Evolutionary conservation across 1,284 basidiomycete genomes (phyloP), one percentile per base, ranked within the genome.

Genomic region (Rhodotorula sp.): DNA sequence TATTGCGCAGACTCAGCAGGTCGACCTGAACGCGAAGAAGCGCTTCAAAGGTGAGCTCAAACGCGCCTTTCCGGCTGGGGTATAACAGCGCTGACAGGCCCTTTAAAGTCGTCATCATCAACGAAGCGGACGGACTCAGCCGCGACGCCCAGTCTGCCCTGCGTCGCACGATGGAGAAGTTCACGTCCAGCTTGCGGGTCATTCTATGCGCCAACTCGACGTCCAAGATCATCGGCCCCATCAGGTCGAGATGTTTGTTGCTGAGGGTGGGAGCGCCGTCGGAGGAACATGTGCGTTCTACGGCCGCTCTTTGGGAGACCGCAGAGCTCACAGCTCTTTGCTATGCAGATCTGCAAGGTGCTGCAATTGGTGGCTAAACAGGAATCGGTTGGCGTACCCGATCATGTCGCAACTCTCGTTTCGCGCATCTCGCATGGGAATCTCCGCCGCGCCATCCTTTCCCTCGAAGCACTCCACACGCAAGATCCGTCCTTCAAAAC

Each of bases 121-220:
- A 99, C 77, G 95, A 98, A 81, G 96, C 95, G 0, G 95, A 99
- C 80, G 88, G 91, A 0, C 85, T 99, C 57, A 89, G 92, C 20
- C 88, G 94, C 73, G 95, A 99, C 82, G 95, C 95, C 0, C 95
- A 99, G 83, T 94, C 95, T 1, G 95, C 95, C 8, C 85, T 99
- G 54, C 89, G 96, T 77, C 86, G 96, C 68, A 99, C 95, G 4
- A 99, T 99, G 95, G 95, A 99, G 78, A 95, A 98, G 81, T 99
- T 97, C 83, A 98, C 97, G 91, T 88, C 88, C 59, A 99, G 98
- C 80, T 86, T 99, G 86, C 88, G 96, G 57, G 88, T 99, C 74
- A 95, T 99, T 76, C 86, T 99, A 18, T 98, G 95, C 80, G 93
- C 95, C n/a, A 96, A 93, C 81, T 94, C 91, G 79, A 98, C 96